These are phyloP conservation scores for Chenopodium quinoa DNA, from an alignment of 148 eudicot genomes.

Conservation along the genomic window DNA sequence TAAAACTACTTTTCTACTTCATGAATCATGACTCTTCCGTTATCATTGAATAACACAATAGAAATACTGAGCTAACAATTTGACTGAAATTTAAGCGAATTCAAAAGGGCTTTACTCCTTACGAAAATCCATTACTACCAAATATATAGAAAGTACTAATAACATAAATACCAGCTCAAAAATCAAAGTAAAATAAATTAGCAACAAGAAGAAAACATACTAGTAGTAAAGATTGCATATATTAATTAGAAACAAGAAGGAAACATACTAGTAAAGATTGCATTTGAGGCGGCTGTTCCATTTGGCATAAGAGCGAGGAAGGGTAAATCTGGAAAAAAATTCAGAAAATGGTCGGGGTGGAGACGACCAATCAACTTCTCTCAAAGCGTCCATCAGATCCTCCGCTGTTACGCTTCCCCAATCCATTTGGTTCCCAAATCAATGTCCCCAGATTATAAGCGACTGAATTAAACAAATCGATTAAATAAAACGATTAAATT, in stretches of 20 bases:
- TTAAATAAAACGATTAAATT: too few species aligned
- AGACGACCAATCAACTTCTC: conserved; percentile 92
- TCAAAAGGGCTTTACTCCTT: too few species aligned
- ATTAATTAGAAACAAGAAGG: neutral
- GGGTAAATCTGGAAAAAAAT: conserved; percentile 78
- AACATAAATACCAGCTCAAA: neutral
- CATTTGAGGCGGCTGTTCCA: conserved; percentile 93
- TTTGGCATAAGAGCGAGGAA: conserved; percentile 71
- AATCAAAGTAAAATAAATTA: neutral
- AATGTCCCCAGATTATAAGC: neutral
- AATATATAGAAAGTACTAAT: too few species aligned
- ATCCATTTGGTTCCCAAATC: conserved; percentile 45
- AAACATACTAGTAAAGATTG: conserved; percentile 81
- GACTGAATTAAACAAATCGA: too few species aligned
- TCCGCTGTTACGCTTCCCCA: conserved; percentile 83
- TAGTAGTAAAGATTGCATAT: too few species aligned
- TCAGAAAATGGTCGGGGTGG: conserved; percentile 86
- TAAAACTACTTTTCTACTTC: too few species aligned
- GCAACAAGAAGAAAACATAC: too few species aligned
- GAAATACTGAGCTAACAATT: too few species aligned
- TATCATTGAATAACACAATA: too few species aligned
- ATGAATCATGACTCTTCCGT: too few species aligned
- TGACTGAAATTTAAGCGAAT: too few species aligned
- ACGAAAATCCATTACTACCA: too few species aligned
- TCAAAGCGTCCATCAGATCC: conserved; percentile 77